Evolutionary conservation across 2,329 filamentous ascomycete genomes (phyloP).

Genomic region (Pseudogymnoascus destructans): DNA sequence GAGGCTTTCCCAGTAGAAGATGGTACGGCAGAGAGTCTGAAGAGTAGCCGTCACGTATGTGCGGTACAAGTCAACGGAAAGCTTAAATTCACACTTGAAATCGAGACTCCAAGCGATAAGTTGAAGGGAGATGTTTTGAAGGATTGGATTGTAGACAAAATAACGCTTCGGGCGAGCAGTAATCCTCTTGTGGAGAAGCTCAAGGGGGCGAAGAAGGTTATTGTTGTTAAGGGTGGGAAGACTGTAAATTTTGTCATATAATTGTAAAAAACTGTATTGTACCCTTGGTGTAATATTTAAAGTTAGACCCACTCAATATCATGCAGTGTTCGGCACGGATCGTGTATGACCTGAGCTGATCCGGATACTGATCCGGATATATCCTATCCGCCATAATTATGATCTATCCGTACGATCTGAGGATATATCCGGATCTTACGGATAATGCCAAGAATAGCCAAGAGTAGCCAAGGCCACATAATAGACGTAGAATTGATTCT

Average conservation of each 20-base stretch:
- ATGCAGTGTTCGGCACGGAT: too few species aligned
- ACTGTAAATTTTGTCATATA: conserved; percentile 60
- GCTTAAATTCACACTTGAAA: conserved; percentile 52
- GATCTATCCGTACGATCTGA: too few species aligned
- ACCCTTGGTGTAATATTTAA: background rate
- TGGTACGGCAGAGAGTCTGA: conserved; percentile 36
- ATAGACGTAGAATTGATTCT: too few species aligned
- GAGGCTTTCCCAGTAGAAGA: conserved; percentile 46
- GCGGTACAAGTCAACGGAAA: conserved; percentile 76
- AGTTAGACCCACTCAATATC: background rate
- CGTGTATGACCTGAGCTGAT: too few species aligned
- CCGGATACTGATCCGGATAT: too few species aligned
- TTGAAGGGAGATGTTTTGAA: conserved; percentile 35
- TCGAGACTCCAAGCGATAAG: conserved; percentile 37
- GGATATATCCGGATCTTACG: too few species aligned
- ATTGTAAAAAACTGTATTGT: background rate
- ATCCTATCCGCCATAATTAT: too few species aligned
- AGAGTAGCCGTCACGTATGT: conserved; percentile 37
- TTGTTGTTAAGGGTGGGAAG: conserved; percentile 53
- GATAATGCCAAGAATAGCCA: too few species aligned
- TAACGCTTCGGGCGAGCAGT: conserved; percentile 41
- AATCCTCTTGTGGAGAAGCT: conserved; percentile 31
- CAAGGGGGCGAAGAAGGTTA: conserved; percentile 44
- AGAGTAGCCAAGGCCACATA: too few species aligned
- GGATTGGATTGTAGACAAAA: conserved; percentile 47